Evolutionary conservation across 2,329 filamentous ascomycete genomes (phyloP), one percentile per base, ranked within the genome.

Genomic region (Incumbomyces delicatus): DNA sequence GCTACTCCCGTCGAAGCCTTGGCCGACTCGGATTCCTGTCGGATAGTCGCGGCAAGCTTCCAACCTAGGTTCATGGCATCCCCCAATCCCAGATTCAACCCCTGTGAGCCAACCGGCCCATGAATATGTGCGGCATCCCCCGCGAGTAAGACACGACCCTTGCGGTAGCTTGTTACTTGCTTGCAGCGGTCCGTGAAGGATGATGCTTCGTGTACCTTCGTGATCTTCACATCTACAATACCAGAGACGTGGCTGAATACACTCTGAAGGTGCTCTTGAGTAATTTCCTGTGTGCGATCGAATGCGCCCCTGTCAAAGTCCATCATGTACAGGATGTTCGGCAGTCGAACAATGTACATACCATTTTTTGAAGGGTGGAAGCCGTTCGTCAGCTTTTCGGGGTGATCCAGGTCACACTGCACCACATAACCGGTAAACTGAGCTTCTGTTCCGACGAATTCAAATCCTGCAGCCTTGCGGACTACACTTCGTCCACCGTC

Each of bases 401-500:
- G 51, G 8, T 61, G 42, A n/a, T 65, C 63, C 3, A 67, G 44
- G 5, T 66, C 60, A 44, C 59, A 62, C 6, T 62, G 48, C 10
- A 59, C 57, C 2, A 56, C 50, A 48, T 66, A 69, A 12, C 60
- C 62, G 6, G 62, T 68, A 13, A 66, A 60, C 37, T 60, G 59
- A 8, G 67, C 51, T 14, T 61, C 60, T 22, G 63, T 66, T 1
- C 67, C 66, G 27, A 55, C 52, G 46, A 68, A 65, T 1, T 58
- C 53, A 49, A 70, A 64, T 2, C 61, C 62, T 0, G 60, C 63
- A 13, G 57, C 55, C 42, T 61, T 60, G 37, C 68, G 66, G 4
- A 70, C 58, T 1, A 54, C 43, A 50, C 67, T 70, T 12, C 60
- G 59, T 6, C 65, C 66, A 12, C 67, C 66, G 47, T 71, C 68